Conservation (phyloP, 2,329 filamentous ascomycete species). For the Fusarium humuli region DNA sequence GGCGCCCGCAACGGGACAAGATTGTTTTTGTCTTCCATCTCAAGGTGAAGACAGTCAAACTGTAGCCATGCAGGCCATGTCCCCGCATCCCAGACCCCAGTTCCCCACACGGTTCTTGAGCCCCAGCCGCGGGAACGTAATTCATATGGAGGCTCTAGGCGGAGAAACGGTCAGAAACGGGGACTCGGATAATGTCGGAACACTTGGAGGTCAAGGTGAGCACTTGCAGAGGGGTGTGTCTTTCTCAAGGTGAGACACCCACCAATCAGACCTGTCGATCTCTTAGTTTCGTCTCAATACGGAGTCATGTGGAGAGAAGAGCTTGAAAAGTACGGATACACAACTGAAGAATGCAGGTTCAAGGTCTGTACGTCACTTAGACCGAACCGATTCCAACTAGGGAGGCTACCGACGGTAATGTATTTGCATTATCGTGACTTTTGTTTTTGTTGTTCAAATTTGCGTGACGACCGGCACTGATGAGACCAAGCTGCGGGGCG, state of each 20-base stretch:
- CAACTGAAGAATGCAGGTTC: slow-evolving; percentile 20
- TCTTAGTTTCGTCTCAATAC: background rate
- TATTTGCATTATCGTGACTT: slow-evolving; percentile 43
- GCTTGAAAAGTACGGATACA: background rate
- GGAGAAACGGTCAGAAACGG: slow-evolving; percentile 41
- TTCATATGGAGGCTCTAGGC: slow-evolving; percentile 40
- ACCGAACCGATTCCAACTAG: slow-evolving; percentile 32
- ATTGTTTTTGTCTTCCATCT: background rate
- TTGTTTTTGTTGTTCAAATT: slow-evolving; percentile 14
- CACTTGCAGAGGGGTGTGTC: slow-evolving; percentile 17
- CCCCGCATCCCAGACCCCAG: slow-evolving; percentile 30
- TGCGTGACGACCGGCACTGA: slow-evolving; percentile 25
- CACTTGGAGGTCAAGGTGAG: background rate
- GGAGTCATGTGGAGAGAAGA: slow-evolving; percentile 28
- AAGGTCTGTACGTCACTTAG: slow-evolving; percentile 37
- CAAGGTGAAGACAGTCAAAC: background rate
- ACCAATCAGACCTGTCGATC: slow-evolving; percentile 25
- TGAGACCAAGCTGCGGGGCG: slow-evolving; percentile 21
- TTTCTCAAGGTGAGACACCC: slow-evolving; percentile 22
- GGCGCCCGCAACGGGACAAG: slow-evolving; percentile 38
- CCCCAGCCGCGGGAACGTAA: slow-evolving; percentile 40
- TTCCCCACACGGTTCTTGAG: slow-evolving; percentile 35
- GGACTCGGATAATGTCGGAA: slow-evolving; percentile 42
- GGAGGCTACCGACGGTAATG: slow-evolving; percentile 38
- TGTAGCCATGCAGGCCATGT: background rate